Conservation (phyloP, 2,329 filamentous ascomycete species). For the Xylariaceae sp. region DNA sequence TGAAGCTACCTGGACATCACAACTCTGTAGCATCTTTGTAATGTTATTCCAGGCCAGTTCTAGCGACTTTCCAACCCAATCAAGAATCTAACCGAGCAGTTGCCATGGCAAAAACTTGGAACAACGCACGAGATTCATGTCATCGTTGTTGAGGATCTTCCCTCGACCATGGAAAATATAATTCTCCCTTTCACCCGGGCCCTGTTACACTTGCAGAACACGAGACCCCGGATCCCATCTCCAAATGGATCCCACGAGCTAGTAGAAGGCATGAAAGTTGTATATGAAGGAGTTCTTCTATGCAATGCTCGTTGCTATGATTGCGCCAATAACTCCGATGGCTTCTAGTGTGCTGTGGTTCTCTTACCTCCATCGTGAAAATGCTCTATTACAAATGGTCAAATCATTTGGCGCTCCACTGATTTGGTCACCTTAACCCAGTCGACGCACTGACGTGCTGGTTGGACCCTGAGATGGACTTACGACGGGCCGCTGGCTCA, state of each 20-base stretch:
- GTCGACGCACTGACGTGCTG: not conserved
- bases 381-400: not conserved
- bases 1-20: too few species aligned
- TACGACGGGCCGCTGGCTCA: not conserved
- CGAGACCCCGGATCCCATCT: constrained; percentile 27
- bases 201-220: constrained; percentile 17
- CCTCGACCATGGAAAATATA: constrained; percentile 22
- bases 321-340: not conserved
- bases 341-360: too few species aligned
- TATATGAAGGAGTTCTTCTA: not conserved
- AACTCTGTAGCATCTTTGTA: too few species aligned
- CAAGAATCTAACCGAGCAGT: too few species aligned
- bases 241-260: constrained; percentile 4
- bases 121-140: not conserved
- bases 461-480: not conserved
- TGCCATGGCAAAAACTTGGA: too few species aligned
- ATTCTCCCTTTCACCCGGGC: constrained; percentile 27
- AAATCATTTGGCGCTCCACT: not conserved
- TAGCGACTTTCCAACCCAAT: too few species aligned
- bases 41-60: too few species aligned
- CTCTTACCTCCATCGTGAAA: not conserved
- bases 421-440: not conserved
- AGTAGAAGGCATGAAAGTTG: too few species aligned
- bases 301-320: not conserved
- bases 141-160: constrained; percentile 16